Conservation (phyloP, 306 rosid genomes). For the Rubus parviflorus region DNA sequence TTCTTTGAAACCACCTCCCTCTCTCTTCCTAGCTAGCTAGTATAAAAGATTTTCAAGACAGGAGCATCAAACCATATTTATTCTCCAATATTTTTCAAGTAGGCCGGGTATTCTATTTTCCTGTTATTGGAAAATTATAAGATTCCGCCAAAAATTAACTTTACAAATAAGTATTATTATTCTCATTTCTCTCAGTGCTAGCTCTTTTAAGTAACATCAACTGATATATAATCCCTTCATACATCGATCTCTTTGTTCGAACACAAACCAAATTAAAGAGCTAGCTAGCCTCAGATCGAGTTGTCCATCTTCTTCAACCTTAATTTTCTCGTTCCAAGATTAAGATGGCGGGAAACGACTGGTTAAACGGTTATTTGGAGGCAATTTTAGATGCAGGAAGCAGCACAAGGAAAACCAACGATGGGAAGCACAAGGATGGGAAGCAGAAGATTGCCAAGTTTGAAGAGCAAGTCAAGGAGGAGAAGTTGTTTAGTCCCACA, state of each 20-base stretch:
- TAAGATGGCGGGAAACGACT: conserved; percentile 59
- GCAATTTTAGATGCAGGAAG: conserved; percentile 76
- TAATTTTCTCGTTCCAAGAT: too few relatives aligned
- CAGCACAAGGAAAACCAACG: conserved; percentile 32
- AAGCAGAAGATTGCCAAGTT: conserved; percentile 37
- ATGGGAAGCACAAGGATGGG: conserved; percentile 41
- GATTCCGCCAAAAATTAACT: conserved; percentile 19
- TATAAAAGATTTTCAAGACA: neutral
- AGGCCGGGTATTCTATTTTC: neutral
- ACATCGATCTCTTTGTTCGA: neutral
- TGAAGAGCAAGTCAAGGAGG: conserved; percentile 36
- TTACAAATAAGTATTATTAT: neutral
- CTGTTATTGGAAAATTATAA: neutral
- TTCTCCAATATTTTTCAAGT: neutral
- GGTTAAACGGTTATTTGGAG: conserved; percentile 77
- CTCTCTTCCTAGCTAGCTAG: neutral
- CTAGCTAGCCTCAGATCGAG: too few relatives aligned
- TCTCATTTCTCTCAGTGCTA: conserved; percentile 11
- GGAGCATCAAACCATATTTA: conserved; percentile 6
- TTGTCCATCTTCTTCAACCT: too few relatives aligned
- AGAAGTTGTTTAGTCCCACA: conserved; percentile 61
- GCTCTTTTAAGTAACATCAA: neutral
- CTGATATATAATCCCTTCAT: neutral
- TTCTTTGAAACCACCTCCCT: conserved; percentile 10
- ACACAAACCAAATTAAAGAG: neutral